These are phyloP conservation scores for Priceomyces carsonii DNA, from an alignment of 805 yeast genomes.

Conservation along the genomic window DNA sequence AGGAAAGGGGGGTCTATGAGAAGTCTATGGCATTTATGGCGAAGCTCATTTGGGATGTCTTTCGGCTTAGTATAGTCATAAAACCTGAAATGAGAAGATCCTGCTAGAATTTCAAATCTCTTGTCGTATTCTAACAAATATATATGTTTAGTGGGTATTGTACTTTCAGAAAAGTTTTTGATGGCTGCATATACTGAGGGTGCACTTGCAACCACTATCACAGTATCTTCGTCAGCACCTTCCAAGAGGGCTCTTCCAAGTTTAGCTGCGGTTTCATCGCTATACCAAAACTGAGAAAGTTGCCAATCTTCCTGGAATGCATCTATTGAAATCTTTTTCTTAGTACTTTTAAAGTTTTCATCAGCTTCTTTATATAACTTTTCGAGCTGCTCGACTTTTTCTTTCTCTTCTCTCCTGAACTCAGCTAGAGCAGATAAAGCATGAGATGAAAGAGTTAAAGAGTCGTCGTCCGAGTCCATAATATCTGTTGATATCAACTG, in stretches of 20 bases:
- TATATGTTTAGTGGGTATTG: conserved; percentile 66
- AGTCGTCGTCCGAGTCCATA: conserved; percentile 46
- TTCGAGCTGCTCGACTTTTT: conserved; percentile 56
- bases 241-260: conserved; percentile 72
- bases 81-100: conserved; percentile 60
- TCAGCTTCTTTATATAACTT: conserved; percentile 59
- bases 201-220: conserved; percentile 78
- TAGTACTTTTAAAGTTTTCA: conserved; percentile 43
- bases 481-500: too few species aligned
- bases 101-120: conserved; percentile 74
- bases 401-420: conserved; percentile 64
- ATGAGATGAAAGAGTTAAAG: conserved; percentile 46
- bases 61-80: conserved; percentile 78
- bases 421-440: conserved; percentile 61
- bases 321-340: conserved; percentile 55
- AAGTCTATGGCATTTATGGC: conserved; percentile 66
- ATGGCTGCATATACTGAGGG: conserved; percentile 92
- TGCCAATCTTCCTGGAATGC: conserved; percentile 92
- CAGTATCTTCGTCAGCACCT: conserved; percentile 73
- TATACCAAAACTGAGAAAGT: conserved; percentile 89
- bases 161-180: conserved; percentile 47
- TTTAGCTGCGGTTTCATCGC: conserved; percentile 66
- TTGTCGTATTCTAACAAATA: conserved; percentile 78
- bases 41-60: conserved; percentile 54
- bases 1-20: conserved; percentile 89